Percentiles rank a stretch among this genome's conserved stretches.
Evolutionary conservation across 805 yeast genomes (phyloP).

Genomic region (Barnettozyma siamensis): DNA sequence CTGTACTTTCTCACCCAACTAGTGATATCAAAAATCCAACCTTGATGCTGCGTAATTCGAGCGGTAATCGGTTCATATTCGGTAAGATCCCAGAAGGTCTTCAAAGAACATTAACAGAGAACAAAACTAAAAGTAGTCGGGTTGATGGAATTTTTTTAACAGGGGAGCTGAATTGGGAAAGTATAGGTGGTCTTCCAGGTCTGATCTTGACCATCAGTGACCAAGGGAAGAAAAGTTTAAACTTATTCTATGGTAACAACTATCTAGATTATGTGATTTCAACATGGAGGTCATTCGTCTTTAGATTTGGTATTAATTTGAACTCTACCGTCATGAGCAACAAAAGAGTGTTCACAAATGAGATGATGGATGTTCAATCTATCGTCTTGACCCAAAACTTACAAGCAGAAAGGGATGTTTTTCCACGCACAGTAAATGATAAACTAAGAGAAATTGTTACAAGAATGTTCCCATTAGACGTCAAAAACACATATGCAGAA

Average conservation of each 20-base stretch:
- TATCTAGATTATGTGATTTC: conserved; percentile 54
- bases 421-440: neutral
- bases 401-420: conserved; percentile 1
- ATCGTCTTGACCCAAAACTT: conserved; percentile 8
- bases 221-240: conserved; percentile 55
- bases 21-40: conserved; percentile 55
- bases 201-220: conserved; percentile 76
- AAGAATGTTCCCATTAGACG: conserved; percentile 54
- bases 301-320: conserved; percentile 63
- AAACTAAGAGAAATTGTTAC: conserved; percentile 30
- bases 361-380: conserved; percentile 26
- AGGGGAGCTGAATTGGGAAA: conserved; percentile 71
- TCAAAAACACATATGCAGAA: conserved; percentile 31
- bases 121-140: conserved; percentile 50
- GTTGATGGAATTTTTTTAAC: conserved; percentile 66
- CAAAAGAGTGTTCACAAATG: conserved; percentile 25
- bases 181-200: conserved; percentile 93
- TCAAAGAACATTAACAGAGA: conserved; percentile 67
- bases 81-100: conserved; percentile 86
- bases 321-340: conserved; percentile 25
- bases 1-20: conserved; percentile 55
- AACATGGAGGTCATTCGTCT: conserved; percentile 84
- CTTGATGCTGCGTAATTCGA: conserved; percentile 36
- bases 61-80: conserved; percentile 47
- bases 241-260: conserved; percentile 47